Conservation (phyloP, 305 asterid genomes). For the Solanum chacoense region DNA sequence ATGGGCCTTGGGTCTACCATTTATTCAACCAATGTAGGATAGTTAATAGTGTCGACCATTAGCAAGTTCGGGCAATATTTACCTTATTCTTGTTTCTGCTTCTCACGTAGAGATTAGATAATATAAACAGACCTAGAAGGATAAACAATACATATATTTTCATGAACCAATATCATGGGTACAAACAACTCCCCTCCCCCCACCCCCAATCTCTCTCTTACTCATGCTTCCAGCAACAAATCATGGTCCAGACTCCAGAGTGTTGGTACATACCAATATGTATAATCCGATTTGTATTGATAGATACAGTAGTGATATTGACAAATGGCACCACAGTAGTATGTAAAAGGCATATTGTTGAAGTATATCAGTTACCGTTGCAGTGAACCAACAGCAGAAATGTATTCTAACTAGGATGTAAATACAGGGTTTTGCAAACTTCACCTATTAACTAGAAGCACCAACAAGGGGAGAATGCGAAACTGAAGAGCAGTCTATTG, state of each 20-base stretch:
- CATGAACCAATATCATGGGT: background rate
- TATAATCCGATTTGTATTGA: background rate
- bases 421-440: background rate
- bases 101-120: no score
- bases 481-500: background rate
- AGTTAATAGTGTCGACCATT: background rate
- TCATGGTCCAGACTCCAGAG: background rate
- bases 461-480: background rate
- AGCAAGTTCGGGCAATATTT: background rate
- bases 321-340: background rate
- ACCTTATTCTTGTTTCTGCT: background rate
- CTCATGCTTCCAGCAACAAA: background rate
- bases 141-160: no score
- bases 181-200: background rate
- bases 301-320: background rate
- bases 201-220: no score
- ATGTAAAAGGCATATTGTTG: background rate
- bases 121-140: no score
- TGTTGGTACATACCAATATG: background rate
- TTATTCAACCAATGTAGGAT: background rate
- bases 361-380: background rate
- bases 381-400: background rate
- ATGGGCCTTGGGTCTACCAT: background rate
- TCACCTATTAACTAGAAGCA: background rate
- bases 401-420: background rate